phyloP scores from a whole-genome alignment of 192 early-diverging fungal species.

The Rhizoclosmatium sp. region DNA sequence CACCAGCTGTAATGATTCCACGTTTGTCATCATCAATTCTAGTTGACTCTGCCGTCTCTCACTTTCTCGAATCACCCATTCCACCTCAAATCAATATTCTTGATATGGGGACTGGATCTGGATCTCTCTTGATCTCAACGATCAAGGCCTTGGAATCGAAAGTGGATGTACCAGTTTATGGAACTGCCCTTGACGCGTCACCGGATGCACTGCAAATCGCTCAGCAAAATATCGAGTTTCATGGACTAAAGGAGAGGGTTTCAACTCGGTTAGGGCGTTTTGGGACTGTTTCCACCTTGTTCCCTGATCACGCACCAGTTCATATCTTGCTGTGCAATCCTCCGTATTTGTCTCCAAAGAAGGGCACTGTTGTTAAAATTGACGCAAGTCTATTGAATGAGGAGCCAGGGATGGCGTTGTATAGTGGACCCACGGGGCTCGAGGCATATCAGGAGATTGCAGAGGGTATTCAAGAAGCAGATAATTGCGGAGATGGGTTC shows the following conservation, averaged over 20 bases:
- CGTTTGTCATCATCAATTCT: slow-evolving; percentile 11
- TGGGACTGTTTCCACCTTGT: background rate
- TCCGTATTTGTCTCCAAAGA: slow-evolving; percentile 9
- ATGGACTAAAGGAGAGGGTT: background rate
- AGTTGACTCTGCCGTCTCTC: background rate
- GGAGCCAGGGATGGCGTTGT: slow-evolving; percentile 9
- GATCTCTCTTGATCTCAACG: slow-evolving; percentile 24
- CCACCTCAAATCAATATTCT: background rate
- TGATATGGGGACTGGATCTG: slow-evolving; percentile 35
- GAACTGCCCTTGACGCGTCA: slow-evolving; percentile 28
- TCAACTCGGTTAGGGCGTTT: background rate
- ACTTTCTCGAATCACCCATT: background rate
- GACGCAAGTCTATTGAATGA: slow-evolving; percentile 21
- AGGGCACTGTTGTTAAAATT: background rate
- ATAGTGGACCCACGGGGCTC: slow-evolving; percentile 10
- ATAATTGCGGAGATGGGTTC: background rate
- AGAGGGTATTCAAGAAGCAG: background rate
- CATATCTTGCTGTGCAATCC: slow-evolving; percentile 15
- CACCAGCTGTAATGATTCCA: slow-evolving; percentile 32
- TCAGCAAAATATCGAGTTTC: slow-evolving; percentile 5
- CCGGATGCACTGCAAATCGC: slow-evolving; percentile 6
- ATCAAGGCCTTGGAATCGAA: background rate
- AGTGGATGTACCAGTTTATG: background rate
- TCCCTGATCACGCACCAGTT: background rate
- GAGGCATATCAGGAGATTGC: slow-evolving; percentile 22